Evolutionary conservation across 2,329 filamentous ascomycete genomes (phyloP).

Genomic region (Talaromyces sp.): DNA sequence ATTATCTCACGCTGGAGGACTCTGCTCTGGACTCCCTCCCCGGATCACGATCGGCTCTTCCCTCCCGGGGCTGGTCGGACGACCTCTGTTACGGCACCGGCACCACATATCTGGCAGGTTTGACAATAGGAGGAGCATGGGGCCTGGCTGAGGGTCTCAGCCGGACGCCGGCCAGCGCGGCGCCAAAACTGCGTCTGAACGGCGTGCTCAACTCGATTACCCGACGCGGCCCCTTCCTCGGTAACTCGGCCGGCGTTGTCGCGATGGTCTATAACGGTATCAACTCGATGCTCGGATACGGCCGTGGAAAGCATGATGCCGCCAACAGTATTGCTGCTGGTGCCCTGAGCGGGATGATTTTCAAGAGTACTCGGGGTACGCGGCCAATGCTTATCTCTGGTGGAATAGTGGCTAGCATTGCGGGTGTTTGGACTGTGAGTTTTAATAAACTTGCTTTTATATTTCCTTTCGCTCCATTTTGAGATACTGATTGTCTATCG

Average conservation of each 20-base stretch:
- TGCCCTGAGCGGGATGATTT: conserved; percentile 82
- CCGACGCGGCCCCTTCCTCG: conserved; percentile 84
- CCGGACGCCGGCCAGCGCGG: conserved; percentile 61
- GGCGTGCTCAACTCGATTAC: conserved; percentile 92
- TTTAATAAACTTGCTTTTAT: conserved; percentile 1
- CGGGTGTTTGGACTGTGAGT: conserved; percentile 84
- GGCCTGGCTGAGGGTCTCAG: conserved; percentile 84
- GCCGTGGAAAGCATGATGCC: conserved; percentile 80
- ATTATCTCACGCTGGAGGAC: conserved; percentile 93
- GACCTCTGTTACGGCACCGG: conserved; percentile 97
- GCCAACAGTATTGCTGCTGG: conserved; percentile 84
- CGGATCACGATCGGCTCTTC: conserved; percentile 78
- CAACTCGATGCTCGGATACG: conserved; percentile 75
- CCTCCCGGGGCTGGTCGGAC: conserved; percentile 94
- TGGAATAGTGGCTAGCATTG: conserved; percentile 78
- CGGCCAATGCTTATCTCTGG: conserved; percentile 93
- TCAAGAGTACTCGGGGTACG: conserved; percentile 89
- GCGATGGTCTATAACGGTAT: conserved; percentile 94
- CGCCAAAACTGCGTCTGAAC: conserved; percentile 89
- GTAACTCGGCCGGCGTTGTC: conserved; percentile 91
- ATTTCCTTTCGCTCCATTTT: not conserved
- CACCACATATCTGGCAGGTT: conserved; percentile 82
- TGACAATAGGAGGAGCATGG: conserved; percentile 84
- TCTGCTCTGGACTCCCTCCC: conserved; percentile 79
- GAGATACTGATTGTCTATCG: conserved; percentile 10